Conservation (phyloP, 345 rosid genomes). For the Hibiscus syriacus region DNA sequence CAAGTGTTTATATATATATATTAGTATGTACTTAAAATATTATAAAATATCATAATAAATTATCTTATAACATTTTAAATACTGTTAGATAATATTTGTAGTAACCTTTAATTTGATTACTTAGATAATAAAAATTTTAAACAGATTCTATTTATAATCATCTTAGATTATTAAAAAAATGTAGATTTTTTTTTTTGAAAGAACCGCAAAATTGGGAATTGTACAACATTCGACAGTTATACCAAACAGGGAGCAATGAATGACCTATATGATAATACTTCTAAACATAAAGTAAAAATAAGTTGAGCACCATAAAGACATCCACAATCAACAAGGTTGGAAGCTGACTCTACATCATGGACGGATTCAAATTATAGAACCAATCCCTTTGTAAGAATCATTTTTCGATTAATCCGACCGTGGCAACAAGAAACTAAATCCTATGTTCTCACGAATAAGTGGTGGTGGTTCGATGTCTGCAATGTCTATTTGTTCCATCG, state of each 20-base stretch:
- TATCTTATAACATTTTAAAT: too few species aligned
- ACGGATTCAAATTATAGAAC: background rate
- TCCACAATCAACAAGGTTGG: background rate
- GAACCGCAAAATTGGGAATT: background rate
- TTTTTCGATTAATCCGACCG: conserved; percentile 29
- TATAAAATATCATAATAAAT: too few species aligned
- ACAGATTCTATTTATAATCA: too few species aligned
- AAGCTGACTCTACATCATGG: background rate
- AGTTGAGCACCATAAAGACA: background rate
- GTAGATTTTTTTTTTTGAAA: too few species aligned
- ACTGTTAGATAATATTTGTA: too few species aligned
- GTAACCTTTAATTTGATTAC: too few species aligned
- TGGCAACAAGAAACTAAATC: conserved; percentile 84
- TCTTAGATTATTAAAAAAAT: too few species aligned
- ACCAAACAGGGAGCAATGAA: conserved; percentile 13
- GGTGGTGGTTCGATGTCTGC: conserved; percentile 83
- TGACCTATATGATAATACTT: conserved; percentile 7
- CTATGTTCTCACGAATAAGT: conserved; percentile 74
- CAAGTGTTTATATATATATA: too few species aligned
- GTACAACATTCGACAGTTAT: conserved; percentile 19
- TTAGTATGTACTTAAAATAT: too few species aligned
- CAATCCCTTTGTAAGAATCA: background rate
- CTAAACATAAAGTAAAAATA: background rate
- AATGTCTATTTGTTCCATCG: conserved; percentile 86
- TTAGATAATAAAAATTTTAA: too few species aligned